Evolutionary conservation across 2,329 filamentous ascomycete genomes (phyloP), one percentile per base, ranked within the genome.

Genomic region (Arthrobotrys sphaeroides): DNA sequence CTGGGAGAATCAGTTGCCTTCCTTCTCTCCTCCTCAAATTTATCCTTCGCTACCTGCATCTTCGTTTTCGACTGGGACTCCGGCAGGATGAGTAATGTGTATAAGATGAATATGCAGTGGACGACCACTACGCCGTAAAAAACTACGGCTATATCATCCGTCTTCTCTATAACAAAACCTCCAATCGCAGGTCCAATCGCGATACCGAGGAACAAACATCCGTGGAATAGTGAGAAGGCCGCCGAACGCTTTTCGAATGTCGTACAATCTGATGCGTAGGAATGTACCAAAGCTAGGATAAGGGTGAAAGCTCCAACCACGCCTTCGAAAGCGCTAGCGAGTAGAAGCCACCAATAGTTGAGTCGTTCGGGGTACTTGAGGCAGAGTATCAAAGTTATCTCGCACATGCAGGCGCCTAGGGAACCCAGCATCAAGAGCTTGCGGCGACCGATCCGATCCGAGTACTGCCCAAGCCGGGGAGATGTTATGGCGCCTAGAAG

Each of bases 241-340:
- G 96, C 91, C 73, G 90, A 91, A 18, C 95, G 89, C 80, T 88
- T 88, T 28, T 91, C 90, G 0, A 93, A 91, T 2, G 91, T 85
- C 0, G 93, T 94, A 82, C 93, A 97, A 82, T 99, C 95, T 42
- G 92, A 90, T 10, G 91, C 90, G 82, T 98, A 99, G 0, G 94
- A 93, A 81, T 96, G 90, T 20, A 89, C 90, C 70, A 96, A 84
- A 49, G 90, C 89, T 84, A 91, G 91, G 26, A 90, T 90, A 0
- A 92, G 88, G 0, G 93, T 96, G 81, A 97, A 97, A 0, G 94
- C 97, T 5, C 95, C 95, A 7, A 89, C 89, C 3, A 97, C 80
- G 3, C 95, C 95, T 80, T 99, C 95, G 49, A 94, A 85, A 7
- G 91, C 85, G 36, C 90, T 88, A 7, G 92, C 92, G 0, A 94